These are phyloP conservation scores for Clarireedia sp. DNA, from an alignment of 2,329 filamentous ascomycete species.

Conservation along the genomic window DNA sequence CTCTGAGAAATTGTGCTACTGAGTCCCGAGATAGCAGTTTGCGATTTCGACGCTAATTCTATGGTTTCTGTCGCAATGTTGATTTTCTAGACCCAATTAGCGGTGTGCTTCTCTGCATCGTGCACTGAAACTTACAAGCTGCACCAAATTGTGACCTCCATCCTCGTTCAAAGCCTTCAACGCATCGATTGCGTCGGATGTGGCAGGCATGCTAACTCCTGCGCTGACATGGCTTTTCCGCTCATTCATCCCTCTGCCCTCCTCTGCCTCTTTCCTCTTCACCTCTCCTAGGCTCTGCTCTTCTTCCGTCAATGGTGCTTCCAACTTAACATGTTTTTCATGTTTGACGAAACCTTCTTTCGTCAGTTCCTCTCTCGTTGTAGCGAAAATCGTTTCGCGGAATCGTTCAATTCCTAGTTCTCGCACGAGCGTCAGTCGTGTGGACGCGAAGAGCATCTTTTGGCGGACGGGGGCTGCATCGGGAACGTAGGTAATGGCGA, in stretches of 20 bases:
- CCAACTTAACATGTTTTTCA: slow-evolving; percentile 56
- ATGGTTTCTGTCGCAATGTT: slow-evolving; percentile 62
- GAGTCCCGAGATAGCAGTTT: slow-evolving; percentile 51
- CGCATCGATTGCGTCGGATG: slow-evolving; percentile 55
- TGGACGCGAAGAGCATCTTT: slow-evolving; percentile 80
- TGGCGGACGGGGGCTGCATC: slow-evolving; percentile 71
- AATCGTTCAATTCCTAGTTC: slow-evolving; percentile 76
- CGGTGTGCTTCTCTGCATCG: not conserved
- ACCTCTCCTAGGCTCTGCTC: slow-evolving; percentile 65
- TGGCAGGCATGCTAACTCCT: slow-evolving; percentile 42
- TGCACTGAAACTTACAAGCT: slow-evolving; percentile 47
- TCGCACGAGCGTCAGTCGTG: slow-evolving; percentile 64
- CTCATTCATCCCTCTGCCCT: slow-evolving; percentile 56
- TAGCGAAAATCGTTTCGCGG: slow-evolving; percentile 67
- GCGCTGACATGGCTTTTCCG: slow-evolving; percentile 41
- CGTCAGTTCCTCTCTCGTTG: slow-evolving; percentile 60
- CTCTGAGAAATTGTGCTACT: slow-evolving; percentile 51
- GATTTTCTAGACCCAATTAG: slow-evolving; percentile 49
- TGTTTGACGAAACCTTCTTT: slow-evolving; percentile 63
- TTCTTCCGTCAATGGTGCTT: slow-evolving; percentile 70
- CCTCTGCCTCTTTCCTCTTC: slow-evolving; percentile 66
- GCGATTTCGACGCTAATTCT: slow-evolving; percentile 49
- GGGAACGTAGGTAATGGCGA: slow-evolving; percentile 71
- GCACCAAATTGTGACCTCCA: slow-evolving; percentile 45
- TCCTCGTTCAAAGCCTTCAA: slow-evolving; percentile 49